phyloP scores from a whole-genome alignment of 2,329 filamentous ascomycete genomes.

The Clarireedia sp. region DNA sequence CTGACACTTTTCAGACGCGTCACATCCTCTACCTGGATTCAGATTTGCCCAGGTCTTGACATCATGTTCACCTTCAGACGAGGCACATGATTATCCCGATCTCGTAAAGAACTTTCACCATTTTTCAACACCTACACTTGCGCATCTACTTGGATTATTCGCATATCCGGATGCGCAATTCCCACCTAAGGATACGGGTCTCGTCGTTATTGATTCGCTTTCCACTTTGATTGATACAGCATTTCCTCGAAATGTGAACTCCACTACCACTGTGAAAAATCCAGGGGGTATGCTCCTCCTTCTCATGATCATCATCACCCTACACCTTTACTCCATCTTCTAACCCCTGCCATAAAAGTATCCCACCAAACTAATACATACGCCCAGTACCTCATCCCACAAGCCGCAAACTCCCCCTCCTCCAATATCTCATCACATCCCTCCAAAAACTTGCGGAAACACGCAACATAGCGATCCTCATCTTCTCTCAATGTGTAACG shows the following conservation, averaged over 20 bases:
- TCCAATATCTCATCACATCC: constrained; percentile 59
- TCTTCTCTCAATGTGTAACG: constrained; percentile 77
- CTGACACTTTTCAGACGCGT: constrained; percentile 24
- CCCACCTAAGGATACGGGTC: constrained; percentile 52
- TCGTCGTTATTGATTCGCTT: constrained; percentile 72
- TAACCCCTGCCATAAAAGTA: neutral
- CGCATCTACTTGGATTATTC: constrained; percentile 65
- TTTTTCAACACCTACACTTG: constrained; percentile 48
- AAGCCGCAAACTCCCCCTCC: constrained; percentile 29
- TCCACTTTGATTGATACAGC: constrained; percentile 70
- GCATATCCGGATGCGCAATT: constrained; percentile 52
- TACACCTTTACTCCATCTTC: neutral
- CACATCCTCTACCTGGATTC: constrained; percentile 34
- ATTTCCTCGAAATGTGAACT: constrained; percentile 57
- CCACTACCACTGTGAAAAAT: constrained; percentile 16
- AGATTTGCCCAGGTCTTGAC: constrained; percentile 41
- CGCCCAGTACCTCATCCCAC: neutral
- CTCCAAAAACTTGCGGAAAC: constrained; percentile 69
- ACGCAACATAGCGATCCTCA: constrained; percentile 62
- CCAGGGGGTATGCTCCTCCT: constrained; percentile 18
- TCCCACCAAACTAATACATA: neutral
- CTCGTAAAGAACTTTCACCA: constrained; percentile 50
- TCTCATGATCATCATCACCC: neutral
- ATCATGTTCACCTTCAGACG: constrained; percentile 7
- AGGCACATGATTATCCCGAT: neutral